These are phyloP conservation scores for Rubroboletus satanas DNA, from an alignment of 768 basidiomycete genomes.

Conservation along the genomic window DNA sequence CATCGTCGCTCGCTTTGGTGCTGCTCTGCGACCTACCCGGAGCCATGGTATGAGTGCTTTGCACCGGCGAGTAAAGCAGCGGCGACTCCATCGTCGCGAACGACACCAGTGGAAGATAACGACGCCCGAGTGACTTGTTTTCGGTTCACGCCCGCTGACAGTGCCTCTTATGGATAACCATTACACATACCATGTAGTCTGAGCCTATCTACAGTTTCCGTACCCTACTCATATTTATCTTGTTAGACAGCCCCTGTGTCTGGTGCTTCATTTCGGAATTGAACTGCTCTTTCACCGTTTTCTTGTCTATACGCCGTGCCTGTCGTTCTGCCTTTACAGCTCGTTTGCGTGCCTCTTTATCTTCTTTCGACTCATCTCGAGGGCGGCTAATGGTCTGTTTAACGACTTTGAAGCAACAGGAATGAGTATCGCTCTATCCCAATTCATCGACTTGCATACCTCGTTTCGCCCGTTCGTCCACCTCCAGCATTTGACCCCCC, in stretches of 20 bases:
- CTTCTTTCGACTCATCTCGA: conserved; percentile 72
- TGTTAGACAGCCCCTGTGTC: conserved; percentile 44
- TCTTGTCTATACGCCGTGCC: conserved; percentile 63
- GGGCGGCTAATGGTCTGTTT: conserved; percentile 60
- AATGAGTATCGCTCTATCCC: neutral
- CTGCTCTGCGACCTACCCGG: conserved; percentile 62
- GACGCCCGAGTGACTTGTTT: neutral
- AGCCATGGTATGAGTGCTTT: conserved; percentile 34
- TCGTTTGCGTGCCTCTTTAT: conserved; percentile 67
- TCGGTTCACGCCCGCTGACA: conserved; percentile 2
- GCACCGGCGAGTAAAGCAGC: conserved; percentile 27
- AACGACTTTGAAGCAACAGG: neutral
- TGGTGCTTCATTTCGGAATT: conserved; percentile 60
- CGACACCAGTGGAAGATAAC: conserved; percentile 2
- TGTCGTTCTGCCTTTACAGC: conserved; percentile 67
- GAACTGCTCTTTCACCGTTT: conserved; percentile 60
- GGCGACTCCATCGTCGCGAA: conserved; percentile 33
- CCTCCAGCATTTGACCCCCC: conserved; percentile 17
- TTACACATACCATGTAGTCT: neutral
- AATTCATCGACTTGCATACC: conserved; percentile 20
- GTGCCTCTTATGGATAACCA: conserved; percentile 13
- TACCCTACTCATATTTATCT: conserved; percentile 31
- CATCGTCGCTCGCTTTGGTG: conserved; percentile 55
- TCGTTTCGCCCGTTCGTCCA: conserved; percentile 23
- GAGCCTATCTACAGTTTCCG: conserved; percentile 18